Conservation (phyloP, 1,284 basidiomycete genomes). For the Cutaneotrichosporon sp. region DNA sequence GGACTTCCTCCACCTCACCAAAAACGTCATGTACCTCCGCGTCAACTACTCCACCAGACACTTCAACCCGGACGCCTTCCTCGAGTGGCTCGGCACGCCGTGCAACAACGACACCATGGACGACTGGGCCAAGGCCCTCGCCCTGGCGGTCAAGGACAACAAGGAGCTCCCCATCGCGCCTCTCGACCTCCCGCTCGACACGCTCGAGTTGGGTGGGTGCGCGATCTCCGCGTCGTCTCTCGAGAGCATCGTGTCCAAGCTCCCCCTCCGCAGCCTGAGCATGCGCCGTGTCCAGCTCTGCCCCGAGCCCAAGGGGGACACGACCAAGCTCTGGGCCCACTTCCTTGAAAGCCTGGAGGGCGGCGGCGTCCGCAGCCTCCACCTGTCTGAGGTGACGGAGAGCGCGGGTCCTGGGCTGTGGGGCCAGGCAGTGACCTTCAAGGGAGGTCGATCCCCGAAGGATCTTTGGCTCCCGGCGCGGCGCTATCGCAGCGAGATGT, state of each 20-base stretch:
- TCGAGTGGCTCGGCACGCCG: conserved; percentile 6
- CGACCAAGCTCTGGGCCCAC: background rate
- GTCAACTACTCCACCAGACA: conserved; percentile 9
- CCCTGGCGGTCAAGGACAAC: background rate
- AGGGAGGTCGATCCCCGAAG: background rate
- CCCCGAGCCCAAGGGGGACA: background rate
- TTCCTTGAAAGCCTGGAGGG: background rate
- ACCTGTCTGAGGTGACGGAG: background rate
- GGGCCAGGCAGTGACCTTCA: background rate
- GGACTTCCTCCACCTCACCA: conserved; percentile 8
- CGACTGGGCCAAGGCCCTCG: background rate
- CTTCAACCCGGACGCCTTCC: background rate
- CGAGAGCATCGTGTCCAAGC: background rate
- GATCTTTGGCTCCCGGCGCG: background rate
- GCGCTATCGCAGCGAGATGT: conserved; percentile 1
- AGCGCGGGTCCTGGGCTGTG: background rate
- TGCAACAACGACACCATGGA: background rate
- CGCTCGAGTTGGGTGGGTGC: background rate
- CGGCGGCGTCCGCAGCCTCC: background rate
- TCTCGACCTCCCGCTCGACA: conserved; percentile 5
- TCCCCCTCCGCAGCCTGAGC: background rate
- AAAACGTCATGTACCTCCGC: conserved; percentile 16
- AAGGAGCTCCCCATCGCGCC: conserved; percentile 1
- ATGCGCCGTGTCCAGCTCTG: background rate
- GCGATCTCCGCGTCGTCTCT: background rate